Percentiles rank a stretch among this genome's conserved stretches.
phyloP scores from a whole-genome alignment of 192 early-diverging fungal species.

The Backusella psychrophila region DNA sequence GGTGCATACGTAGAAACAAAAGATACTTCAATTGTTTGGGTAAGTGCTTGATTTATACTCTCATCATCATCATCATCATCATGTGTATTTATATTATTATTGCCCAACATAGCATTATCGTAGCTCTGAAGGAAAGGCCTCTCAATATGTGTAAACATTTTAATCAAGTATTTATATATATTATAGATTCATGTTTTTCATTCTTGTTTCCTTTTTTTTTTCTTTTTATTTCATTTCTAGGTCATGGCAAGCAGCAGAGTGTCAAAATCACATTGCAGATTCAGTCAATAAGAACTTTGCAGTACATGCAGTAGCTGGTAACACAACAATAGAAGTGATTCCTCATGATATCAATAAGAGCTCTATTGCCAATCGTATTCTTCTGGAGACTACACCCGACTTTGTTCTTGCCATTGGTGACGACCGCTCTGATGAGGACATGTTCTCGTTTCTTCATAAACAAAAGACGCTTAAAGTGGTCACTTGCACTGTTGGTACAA shows the following conservation, averaged over 20 bases:
- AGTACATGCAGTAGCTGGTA: conserved; percentile 65
- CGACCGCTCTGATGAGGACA: conserved; percentile 77
- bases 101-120: conserved; percentile 22
- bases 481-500: conserved; percentile 55
- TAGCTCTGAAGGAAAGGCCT: conserved; percentile 18
- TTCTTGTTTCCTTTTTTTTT: not conserved
- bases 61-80: not conserved
- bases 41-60: conserved; percentile 13
- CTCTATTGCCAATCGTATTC: conserved; percentile 51
- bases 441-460: conserved; percentile 71
- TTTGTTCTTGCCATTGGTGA: conserved; percentile 74
- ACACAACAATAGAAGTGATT: conserved; percentile 64
- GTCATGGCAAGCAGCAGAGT: conserved; percentile 80
- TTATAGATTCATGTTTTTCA: conserved; percentile 1
- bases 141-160: conserved; percentile 30
- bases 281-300: conserved; percentile 64
- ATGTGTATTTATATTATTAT: not conserved
- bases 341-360: conserved; percentile 73
- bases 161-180: not conserved
- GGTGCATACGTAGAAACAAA: conserved; percentile 77
- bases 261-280: conserved; percentile 80
- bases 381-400: conserved; percentile 61
- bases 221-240: conserved; percentile 14
- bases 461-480: conserved; percentile 34
- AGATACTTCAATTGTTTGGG: conserved; percentile 69